Evolutionary conservation across 306 rosid genomes (phyloP), one percentile per base, ranked within the genome.

Genomic region (Vigna trinervia): DNA sequence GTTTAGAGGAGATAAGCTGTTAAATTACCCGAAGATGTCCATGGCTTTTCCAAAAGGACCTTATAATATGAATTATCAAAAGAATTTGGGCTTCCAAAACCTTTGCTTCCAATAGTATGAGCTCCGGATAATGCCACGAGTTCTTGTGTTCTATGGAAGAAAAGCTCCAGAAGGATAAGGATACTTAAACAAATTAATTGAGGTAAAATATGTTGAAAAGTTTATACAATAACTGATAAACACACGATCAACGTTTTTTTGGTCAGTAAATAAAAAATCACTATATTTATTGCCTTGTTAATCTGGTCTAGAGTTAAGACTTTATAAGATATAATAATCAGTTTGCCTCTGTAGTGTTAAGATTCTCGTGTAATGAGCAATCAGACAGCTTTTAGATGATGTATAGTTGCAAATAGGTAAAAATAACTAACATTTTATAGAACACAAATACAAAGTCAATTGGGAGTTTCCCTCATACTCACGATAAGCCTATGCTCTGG

Each of bases 41-140:
- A 84, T 28, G 99, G 93, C 84, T 92, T 88, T 87, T 91, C 90
- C 74, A 88, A 78, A 77, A 95, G 99, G 83, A 92, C 87, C 86
- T 86, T 89, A 80, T 90, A 95, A 86, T 95, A 95, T 32, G 99
- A 75, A 80, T 92, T 90, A 78, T 95, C 99, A 83, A 95, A 95
- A 63, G 90, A 85, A 50, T 76, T 79, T 36, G 99, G 92, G 73
- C 82, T 86, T 85, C 97, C 97, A 71, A 95, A 95, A 77, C 96
- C 99, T 89, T 92, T 95, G 73, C 85, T 88, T 76, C 99, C 99
- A 70, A 92, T 75, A 46, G 99, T 95, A 82, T 95, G 97, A 69
- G 97, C 99, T 85, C 97, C 99, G 45, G 97, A 90, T 45, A 95
- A 89, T 73, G 96, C 99, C 69, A 92, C 97, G 36, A 95, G 94